Percentiles rank a stretch among this genome's conserved stretches.
Evolutionary conservation across 2,329 filamentous ascomycete species (phyloP).

Genomic region (Bipolaris zeicola): DNA sequence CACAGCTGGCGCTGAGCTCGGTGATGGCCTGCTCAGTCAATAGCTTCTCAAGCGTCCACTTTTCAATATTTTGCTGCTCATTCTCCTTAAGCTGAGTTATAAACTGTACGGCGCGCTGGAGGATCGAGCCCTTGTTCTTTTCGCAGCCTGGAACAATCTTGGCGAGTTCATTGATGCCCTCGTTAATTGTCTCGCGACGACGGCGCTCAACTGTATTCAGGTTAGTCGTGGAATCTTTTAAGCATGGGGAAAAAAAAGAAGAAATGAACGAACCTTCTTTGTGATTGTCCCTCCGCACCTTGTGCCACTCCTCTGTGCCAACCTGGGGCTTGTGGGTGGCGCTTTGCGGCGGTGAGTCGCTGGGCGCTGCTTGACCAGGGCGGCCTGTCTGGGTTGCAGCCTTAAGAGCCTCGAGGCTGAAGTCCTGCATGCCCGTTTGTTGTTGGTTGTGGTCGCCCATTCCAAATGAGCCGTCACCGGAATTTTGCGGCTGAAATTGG

Average conservation of each 20-base stretch:
- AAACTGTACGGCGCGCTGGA: constrained; percentile 91
- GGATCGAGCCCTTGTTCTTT: constrained; percentile 97
- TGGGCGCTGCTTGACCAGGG: constrained; percentile 47
- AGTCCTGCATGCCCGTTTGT: constrained; percentile 46
- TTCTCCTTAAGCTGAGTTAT: constrained; percentile 95
- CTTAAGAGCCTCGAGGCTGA: constrained; percentile 57
- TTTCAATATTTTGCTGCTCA: constrained; percentile 90
- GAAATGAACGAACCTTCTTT: constrained; percentile 77
- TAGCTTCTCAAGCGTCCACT: constrained; percentile 90
- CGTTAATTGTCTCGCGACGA: constrained; percentile 96
- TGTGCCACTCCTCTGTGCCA: constrained; percentile 98
- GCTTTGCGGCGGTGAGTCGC: constrained; percentile 45
- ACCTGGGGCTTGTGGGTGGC: constrained; percentile 74
- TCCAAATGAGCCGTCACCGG: constrained; percentile 52
- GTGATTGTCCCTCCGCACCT: constrained; percentile 94
- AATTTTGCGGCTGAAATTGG: constrained; percentile 56
- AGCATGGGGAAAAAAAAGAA: not conserved
- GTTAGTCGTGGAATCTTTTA: constrained; percentile 10
- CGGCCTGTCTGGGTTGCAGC: constrained; percentile 55
- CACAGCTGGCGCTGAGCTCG: constrained; percentile 84
- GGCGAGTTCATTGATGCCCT: constrained; percentile 96
- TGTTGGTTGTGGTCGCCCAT: constrained; percentile 52
- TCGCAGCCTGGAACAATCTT: constrained; percentile 98
- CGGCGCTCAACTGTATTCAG: constrained; percentile 79
- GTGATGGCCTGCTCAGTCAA: constrained; percentile 86